A percentile compares a stretch with the other conserved stretches of the same genome.
These are phyloP conservation scores for Arachis stenosperma DNA, from an alignment of 306 rosid genomes.

Conservation along the genomic window DNA sequence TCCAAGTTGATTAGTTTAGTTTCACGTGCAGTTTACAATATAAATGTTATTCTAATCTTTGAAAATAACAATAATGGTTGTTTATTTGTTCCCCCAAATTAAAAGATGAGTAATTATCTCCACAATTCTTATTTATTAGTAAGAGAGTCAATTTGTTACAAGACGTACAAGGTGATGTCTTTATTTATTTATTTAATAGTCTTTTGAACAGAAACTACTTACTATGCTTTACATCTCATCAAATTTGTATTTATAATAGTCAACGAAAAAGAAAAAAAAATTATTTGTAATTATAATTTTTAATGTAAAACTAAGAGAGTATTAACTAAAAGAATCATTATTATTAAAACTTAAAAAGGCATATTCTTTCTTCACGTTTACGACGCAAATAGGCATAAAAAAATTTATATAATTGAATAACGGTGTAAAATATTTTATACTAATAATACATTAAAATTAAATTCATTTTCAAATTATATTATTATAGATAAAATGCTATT, in stretches of 20 bases:
- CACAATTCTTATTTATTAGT: no score
- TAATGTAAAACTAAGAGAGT: background rate
- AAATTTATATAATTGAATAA: no score
- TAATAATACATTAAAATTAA: no score
- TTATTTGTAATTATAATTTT: no score
- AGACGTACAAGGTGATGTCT: background rate
- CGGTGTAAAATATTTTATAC: no score
- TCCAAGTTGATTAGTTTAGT: background rate
- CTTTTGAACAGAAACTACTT: background rate
- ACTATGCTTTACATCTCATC: background rate
- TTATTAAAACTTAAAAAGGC: background rate
- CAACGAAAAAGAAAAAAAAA: no score
- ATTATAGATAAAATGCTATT: no score
- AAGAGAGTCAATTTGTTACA: background rate
- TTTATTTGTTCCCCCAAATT: background rate
- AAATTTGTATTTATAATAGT: no score
- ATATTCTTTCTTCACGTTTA: background rate
- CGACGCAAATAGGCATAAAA: no score
- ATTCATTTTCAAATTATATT: no score
- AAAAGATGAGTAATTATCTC: background rate
- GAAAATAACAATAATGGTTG: background rate
- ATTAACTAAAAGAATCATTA: background rate
- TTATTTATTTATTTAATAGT: background rate
- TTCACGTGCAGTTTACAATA: background rate
- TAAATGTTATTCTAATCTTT: background rate